Base-by-base conservation (phyloP, 306 rosid species). In the Potentilla sterilis region DNA sequence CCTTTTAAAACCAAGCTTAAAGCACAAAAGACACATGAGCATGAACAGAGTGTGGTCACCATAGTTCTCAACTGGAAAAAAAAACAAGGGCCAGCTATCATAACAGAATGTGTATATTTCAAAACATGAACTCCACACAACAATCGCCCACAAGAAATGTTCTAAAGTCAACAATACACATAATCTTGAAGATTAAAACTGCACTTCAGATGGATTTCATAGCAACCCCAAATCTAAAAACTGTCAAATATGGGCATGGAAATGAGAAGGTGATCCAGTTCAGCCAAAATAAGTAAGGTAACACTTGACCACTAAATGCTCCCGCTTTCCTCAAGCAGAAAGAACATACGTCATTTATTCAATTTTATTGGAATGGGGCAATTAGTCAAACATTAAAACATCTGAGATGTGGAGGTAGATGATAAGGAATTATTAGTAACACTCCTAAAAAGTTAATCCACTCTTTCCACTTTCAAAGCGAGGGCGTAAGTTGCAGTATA, bases 1-100 rank as follows among this genome's bases (percentile, higher is more conserved):
- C 52, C 78, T 75, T 48, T 74, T 54, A 47, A 71, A 51, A 75
- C 55, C 3, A 75, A 51, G 82, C 48, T 76, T 70, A 24, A 34
- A 43, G 76, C 40, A 64, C 38, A 48, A 46, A 65, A 66, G 18
- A 35, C 22, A 57, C 43, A 2, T 7, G 47, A 43, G 16, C 15
- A 52, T n/a, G 62, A 21, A 6, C 10, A 55, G 28, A 48, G n/a
- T 14, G 38, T 42, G 57, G 55, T 73, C 43, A 28, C 44, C 66
- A 40, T 52, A 54, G 40, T 67, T 67, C n/a, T 49, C 16, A 75
- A 63, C 62, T 46, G 12, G 42, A 51, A 64, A 51, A 64, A 61
- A 63, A 8, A 37, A 54, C 2, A 10, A 32, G 9, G 46, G n/a
- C 38, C 24, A 4, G 21, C 12, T 8, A 38, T 62, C 5, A 49